Evolutionary conservation across 2,329 filamentous ascomycete species (phyloP), one percentile per base, ranked within the genome.

Genomic region (Xylaria sp.): DNA sequence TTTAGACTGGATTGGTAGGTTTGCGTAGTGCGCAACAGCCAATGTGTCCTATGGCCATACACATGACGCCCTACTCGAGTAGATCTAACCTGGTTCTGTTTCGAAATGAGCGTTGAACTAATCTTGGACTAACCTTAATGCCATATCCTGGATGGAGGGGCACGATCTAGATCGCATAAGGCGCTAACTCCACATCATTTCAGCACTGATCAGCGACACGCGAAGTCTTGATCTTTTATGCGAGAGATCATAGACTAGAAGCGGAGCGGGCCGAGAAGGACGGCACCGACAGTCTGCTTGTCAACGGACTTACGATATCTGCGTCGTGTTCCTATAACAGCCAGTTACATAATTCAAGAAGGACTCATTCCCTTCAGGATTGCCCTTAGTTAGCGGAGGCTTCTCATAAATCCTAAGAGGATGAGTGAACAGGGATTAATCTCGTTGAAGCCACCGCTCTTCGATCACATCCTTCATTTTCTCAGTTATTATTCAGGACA

Each of bases 241-340:
- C 44, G 20, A 54, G 11, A 46, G 9, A 46, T 38, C 26, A 36
- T 4, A 2, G 13, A 33, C 17, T 36, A 15, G 42, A 42, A 42
- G 57, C 66, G 61, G 66, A 60, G 49, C 66, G 66, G 61, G 57
- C 66, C 66, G 66, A 61, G 51, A 48, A 58, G 40, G 23, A 60
- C 31, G 40, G 66, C 63, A 2, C 57, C 49, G 42, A 26, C 9
- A 23, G n/a, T 17, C 33, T 46, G 56, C 17, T 42, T 49, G 38
- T 6, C 44, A 49, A 38, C 26, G 28, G 42, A 44, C 7, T 40
- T 6, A 20, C 26, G 17, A 36, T 10, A 7, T 26, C 36, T 28
- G 38, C 15, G 13, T 23, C 36, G 44, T 10, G n/a, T 54, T 42
- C 4, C 28, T 28, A 33, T n/a, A 38, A 13, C 6, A 33, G 28